Conservation (phyloP, 768 basidiomycete species). For the Naganishia randhawae region DNA sequence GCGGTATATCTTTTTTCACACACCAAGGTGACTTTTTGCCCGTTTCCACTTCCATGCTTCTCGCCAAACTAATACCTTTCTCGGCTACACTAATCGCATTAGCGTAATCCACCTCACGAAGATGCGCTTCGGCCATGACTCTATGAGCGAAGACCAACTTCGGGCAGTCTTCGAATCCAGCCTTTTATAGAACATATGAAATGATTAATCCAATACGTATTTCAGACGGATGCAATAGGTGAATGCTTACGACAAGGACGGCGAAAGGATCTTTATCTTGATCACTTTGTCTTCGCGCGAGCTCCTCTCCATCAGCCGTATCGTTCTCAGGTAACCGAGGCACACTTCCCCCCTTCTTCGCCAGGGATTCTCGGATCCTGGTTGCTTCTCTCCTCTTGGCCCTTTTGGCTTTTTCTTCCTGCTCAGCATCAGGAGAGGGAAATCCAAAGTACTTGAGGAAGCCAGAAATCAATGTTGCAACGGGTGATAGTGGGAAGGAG, state of each 20-base stretch:
- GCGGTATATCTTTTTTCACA: conserved; percentile 49
- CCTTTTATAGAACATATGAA: neutral
- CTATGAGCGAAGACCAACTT: conserved; percentile 67
- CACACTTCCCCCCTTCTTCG: conserved; percentile 41
- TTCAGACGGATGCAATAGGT: neutral
- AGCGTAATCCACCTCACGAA: conserved; percentile 67
- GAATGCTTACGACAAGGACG: conserved; percentile 22
- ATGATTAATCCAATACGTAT: neutral
- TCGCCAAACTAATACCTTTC: conserved; percentile 62
- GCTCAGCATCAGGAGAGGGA: conserved; percentile 51
- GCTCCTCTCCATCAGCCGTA: conserved; percentile 15
- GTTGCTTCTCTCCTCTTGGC: conserved; percentile 19
- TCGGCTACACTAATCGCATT: conserved; percentile 70
- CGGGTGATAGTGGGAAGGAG: conserved; percentile 62
- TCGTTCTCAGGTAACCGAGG: conserved; percentile 40
- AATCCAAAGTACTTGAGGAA: conserved; percentile 66
- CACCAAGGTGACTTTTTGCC: conserved; percentile 57
- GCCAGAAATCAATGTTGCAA: conserved; percentile 62
- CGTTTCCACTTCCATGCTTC: conserved; percentile 58
- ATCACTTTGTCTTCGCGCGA: conserved; percentile 53
- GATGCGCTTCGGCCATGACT: conserved; percentile 64
- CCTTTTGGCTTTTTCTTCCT: conserved; percentile 51
- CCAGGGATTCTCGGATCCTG: conserved; percentile 32
- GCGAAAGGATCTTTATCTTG: conserved; percentile 23
- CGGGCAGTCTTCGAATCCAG: conserved; percentile 55